Conservation (phyloP, 2,329 filamentous ascomycete genomes). For the Alternaria consortialis region DNA sequence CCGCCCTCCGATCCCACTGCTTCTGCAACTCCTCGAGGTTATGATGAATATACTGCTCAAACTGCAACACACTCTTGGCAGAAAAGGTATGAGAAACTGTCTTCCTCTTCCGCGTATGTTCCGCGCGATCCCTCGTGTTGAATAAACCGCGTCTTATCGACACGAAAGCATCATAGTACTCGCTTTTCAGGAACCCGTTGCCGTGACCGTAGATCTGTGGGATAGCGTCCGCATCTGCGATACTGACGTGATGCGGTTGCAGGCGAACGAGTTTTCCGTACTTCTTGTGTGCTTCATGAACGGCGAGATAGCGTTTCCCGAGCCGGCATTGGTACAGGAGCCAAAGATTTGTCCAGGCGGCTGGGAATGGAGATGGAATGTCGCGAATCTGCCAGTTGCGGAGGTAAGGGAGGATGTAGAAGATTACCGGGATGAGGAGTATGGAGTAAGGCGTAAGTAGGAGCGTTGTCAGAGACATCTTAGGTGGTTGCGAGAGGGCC, state of each 20-base stretch:
- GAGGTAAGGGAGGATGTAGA: conserved; percentile 69
- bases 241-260: conserved; percentile 82
- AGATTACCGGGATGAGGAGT: conserved; percentile 60
- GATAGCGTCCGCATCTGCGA: conserved; percentile 83
- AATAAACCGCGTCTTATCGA: conserved; percentile 86
- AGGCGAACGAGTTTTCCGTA: conserved; percentile 83
- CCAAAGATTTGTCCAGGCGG: conserved; percentile 81
- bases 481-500: conserved; percentile 10
- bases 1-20: conserved; percentile 74
- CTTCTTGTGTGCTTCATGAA: conserved; percentile 78
- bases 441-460: conserved; percentile 58
- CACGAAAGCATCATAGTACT: conserved; percentile 93
- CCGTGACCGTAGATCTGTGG: conserved; percentile 74
- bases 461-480: conserved; percentile 45
- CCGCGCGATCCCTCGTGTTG: conserved; percentile 82
- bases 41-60: conserved; percentile 86
- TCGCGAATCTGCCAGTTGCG: conserved; percentile 63
- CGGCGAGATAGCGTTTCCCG: conserved; percentile 64
- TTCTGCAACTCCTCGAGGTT: conserved; percentile 78
- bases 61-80: conserved; percentile 80
- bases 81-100: conserved; percentile 88
- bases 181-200: conserved; percentile 64
- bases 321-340: conserved; percentile 70
- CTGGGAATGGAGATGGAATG: conserved; percentile 71
- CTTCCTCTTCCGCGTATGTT: conserved; percentile 91